These are phyloP conservation scores for Puccinia coronata DNA, from an alignment of 1,284 basidiomycete genomes.

Conservation along the genomic window DNA sequence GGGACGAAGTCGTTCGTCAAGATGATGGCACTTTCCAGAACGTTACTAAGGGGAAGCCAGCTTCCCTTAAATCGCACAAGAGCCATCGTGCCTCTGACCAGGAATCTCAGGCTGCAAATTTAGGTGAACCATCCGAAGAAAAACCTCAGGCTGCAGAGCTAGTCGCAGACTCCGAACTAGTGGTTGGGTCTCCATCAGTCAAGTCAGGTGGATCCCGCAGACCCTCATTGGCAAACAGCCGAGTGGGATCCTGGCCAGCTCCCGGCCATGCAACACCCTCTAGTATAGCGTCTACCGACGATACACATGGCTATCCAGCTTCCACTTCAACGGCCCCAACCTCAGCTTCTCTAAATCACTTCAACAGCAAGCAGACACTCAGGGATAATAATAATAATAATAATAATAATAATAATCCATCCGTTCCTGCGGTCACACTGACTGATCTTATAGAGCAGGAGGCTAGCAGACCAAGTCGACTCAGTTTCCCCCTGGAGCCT, in stretches of 20 bases:
- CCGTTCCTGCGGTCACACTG: neutral
- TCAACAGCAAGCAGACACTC: neutral
- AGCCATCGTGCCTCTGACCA: neutral
- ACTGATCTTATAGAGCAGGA: neutral
- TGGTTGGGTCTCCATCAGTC: too few relatives aligned
- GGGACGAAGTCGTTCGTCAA: conserved; percentile 13
- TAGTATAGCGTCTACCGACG: conserved; percentile 2
- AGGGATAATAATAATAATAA: neutral
- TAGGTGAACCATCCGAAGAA: neutral
- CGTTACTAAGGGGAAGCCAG: neutral
- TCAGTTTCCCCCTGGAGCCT: conserved; percentile 10
- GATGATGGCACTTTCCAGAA: conserved; percentile 20
- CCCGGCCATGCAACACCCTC: neutral
- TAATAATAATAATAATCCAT: too few relatives aligned
- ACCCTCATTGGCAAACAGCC: neutral
- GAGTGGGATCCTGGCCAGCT: conserved; percentile 11
- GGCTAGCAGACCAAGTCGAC: too few relatives aligned
- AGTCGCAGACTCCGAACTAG: too few relatives aligned
- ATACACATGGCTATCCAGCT: conserved; percentile 10
- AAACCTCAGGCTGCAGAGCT: neutral
- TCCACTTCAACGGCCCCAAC: conserved; percentile 21
- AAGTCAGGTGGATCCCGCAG: neutral
- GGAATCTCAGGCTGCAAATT: neutral
- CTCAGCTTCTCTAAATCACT: neutral
- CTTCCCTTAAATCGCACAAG: neutral